phyloP scores from a whole-genome alignment of 345 rosid genomes.

The Citropsis articulata region DNA sequence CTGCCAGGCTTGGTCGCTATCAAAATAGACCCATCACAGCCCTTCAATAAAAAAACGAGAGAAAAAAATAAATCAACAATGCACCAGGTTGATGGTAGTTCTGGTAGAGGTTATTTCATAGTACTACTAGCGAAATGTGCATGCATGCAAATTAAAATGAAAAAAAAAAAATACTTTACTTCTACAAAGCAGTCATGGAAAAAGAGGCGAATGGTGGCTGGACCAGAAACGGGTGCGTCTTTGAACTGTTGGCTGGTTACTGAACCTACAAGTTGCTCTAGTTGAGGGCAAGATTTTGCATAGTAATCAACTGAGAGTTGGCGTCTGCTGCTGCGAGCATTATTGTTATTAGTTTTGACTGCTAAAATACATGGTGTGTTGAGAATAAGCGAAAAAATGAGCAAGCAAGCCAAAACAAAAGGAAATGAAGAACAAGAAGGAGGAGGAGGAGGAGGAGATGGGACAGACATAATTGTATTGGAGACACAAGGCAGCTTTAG shows the following conservation, averaged over 20 bases:
- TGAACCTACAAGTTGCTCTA: conserved; percentile 66
- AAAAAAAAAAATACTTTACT: conserved; percentile 25
- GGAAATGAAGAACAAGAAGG: conserved; percentile 25
- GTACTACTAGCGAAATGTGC: not conserved
- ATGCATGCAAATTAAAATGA: conserved; percentile 4
- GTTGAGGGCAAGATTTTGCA: conserved; percentile 68
- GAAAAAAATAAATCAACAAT: not conserved
- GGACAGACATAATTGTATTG: conserved; percentile 35
- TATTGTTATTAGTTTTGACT: conserved; percentile 13
- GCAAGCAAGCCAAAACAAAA: conserved; percentile 27
- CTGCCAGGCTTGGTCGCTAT: conserved; percentile 57
- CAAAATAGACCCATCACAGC: conserved; percentile 82
- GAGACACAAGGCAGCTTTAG: conserved; percentile 17
- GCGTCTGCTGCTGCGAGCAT: conserved; percentile 21
- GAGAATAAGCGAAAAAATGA: conserved; percentile 26
- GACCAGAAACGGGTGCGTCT: conserved; percentile 67
- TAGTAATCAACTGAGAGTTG: conserved; percentile 56
- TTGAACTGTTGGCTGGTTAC: conserved; percentile 70
- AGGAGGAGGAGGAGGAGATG: conserved; percentile 23
- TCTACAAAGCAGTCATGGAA: conserved; percentile 96
- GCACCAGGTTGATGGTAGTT: not conserved
- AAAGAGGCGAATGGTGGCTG: conserved; percentile 89
- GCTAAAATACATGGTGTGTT: conserved; percentile 4
- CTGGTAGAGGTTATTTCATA: not conserved
- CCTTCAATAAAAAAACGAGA: conserved; percentile 35